Evolutionary conservation across 768 basidiomycete species (phyloP).

Genomic region (Brasilioporus rufonigricans): DNA sequence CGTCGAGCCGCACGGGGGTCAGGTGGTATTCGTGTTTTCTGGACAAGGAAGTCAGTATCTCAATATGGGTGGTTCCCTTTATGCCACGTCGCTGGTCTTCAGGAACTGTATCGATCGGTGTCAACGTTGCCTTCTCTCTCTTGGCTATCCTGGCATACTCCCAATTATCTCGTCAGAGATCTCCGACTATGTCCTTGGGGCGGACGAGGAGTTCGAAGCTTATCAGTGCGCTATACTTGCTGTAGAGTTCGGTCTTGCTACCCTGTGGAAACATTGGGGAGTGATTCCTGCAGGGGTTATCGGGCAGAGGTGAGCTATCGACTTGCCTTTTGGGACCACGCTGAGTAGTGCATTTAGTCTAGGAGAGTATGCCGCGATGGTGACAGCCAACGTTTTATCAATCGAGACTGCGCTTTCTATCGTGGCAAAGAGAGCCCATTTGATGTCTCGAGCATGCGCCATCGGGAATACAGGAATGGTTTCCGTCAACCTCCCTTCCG

Average conservation of each 20-base stretch:
- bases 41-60: conserved; percentile 70
- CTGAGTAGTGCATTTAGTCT: conserved; percentile 43
- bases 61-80: conserved; percentile 62
- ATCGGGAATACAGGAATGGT: conserved; percentile 56
- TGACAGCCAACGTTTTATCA: conserved; percentile 56
- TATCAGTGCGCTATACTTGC: conserved; percentile 57
- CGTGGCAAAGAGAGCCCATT: too few relatives aligned
- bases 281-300: conserved; percentile 56
- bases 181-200: conserved; percentile 18
- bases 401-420: conserved; percentile 56
- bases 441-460: conserved; percentile 51
- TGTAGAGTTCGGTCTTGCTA: conserved; percentile 60
- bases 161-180: conserved; percentile 37
- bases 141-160: conserved; percentile 52
- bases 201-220: conserved; percentile 41
- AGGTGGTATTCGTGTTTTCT: conserved; percentile 65
- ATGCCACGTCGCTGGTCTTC: too few relatives aligned
- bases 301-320: conserved; percentile 64
- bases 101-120: conserved; percentile 63
- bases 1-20: conserved; percentile 25
- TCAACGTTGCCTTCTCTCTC: conserved; percentile 44
- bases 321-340: not conserved
- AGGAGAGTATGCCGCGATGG: too few relatives aligned
- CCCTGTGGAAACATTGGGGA: conserved; percentile 71
- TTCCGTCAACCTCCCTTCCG: conserved; percentile 43